Conservation (phyloP, 2,329 filamentous ascomycete species). For the Hymenoscyphus repandus region DNA sequence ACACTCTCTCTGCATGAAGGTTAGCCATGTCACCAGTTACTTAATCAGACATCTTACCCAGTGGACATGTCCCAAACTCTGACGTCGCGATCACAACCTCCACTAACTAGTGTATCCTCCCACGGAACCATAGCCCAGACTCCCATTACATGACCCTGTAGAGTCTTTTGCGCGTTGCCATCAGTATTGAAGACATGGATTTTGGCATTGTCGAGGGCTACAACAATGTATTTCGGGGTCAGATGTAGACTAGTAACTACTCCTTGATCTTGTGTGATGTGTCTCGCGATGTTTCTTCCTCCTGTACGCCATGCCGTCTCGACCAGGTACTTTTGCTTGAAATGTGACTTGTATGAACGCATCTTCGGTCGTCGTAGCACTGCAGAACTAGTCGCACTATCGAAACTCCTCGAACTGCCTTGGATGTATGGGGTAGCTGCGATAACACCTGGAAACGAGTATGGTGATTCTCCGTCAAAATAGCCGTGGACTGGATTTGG, state of each 20-base stretch:
- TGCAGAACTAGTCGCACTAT: slow-evolving; percentile 40
- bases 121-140: slow-evolving; percentile 99
- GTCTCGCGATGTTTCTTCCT: slow-evolving; percentile 74
- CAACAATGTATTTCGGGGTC: slow-evolving; percentile 93
- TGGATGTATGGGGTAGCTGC: slow-evolving; percentile 32
- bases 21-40: slow-evolving; percentile 24
- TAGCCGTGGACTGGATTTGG: slow-evolving; percentile 24
- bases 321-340: slow-evolving; percentile 95
- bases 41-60: slow-evolving; percentile 55
- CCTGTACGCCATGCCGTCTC: slow-evolving; percentile 95
- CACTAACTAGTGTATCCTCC: slow-evolving; percentile 91
- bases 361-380: slow-evolving; percentile 53
- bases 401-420: slow-evolving; percentile 45
- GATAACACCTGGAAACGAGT: slow-evolving; percentile 41
- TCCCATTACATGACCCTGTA: slow-evolving; percentile 96
- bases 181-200: slow-evolving; percentile 97
- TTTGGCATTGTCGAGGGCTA: slow-evolving; percentile 95
- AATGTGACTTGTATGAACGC: slow-evolving; percentile 89
- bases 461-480: slow-evolving; percentile 22
- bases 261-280: slow-evolving; percentile 93
- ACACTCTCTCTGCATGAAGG: slow-evolving; percentile 54
- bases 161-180: slow-evolving; percentile 78
- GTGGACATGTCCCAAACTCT: slow-evolving; percentile 94
- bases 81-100: slow-evolving; percentile 93
- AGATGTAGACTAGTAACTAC: slow-evolving; percentile 95